phyloP scores from a whole-genome alignment of 2,329 filamentous ascomycete genomes.

The Sporothrix inflata region DNA sequence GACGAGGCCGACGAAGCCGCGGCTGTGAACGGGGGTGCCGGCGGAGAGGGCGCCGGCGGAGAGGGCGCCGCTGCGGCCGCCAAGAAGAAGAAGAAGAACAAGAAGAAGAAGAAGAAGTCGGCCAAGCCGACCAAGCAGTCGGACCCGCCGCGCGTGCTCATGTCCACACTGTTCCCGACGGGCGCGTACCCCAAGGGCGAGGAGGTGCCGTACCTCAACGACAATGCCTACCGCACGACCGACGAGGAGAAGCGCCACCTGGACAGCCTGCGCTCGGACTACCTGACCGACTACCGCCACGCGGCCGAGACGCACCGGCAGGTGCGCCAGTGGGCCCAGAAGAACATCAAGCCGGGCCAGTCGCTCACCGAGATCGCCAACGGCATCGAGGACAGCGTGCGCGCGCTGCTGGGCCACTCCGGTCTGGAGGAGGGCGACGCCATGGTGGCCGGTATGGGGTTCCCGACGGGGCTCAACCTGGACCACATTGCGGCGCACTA shows the following conservation, averaged over 20 bases:
- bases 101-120: slow-evolving; percentile 78
- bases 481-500: slow-evolving; percentile 85
- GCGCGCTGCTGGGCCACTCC: slow-evolving; percentile 72
- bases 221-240: slow-evolving; percentile 79
- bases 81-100: slow-evolving; percentile 51
- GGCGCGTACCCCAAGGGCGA: slow-evolving; percentile 76
- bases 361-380: slow-evolving; percentile 78
- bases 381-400: slow-evolving; percentile 78
- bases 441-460: slow-evolving; percentile 76
- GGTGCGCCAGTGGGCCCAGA: slow-evolving; percentile 78
- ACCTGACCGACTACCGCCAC: slow-evolving; percentile 76
- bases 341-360: slow-evolving; percentile 78
- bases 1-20: slow-evolving; percentile 54
- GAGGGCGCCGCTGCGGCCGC: slow-evolving; percentile 44
- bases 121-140: slow-evolving; percentile 69
- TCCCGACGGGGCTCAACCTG: slow-evolving; percentile 79
- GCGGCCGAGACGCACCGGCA: slow-evolving; percentile 80
- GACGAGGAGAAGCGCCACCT: slow-evolving; percentile 83
- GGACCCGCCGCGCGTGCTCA: slow-evolving; percentile 72
- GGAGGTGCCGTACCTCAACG: slow-evolving; percentile 75
- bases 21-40: slow-evolving; percentile 38
- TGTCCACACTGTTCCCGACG: slow-evolving; percentile 74
- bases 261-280: slow-evolving; percentile 78
- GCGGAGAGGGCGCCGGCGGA: neutral
- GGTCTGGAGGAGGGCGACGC: slow-evolving; percentile 78